Conservation (phyloP, 345 rosid genomes). For the Gossypium thurberi region DNA sequence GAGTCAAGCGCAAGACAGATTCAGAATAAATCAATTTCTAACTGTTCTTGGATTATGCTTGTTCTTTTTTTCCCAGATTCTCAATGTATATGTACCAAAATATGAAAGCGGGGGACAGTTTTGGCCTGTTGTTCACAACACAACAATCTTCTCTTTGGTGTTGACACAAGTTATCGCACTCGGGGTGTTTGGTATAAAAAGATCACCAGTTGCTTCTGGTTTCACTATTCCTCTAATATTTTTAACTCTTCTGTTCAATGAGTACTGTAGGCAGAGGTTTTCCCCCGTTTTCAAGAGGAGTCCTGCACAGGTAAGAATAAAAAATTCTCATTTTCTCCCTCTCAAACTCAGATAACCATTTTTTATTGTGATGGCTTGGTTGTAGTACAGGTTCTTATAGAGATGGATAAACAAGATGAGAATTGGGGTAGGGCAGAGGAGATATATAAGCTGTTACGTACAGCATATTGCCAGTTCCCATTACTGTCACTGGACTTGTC, state of each 20-base stretch:
- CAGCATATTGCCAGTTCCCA: constrained; percentile 64
- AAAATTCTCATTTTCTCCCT: constrained; percentile 6
- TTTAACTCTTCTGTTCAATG: constrained; percentile 66
- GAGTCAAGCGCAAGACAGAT: not conserved
- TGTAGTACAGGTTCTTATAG: constrained; percentile 46
- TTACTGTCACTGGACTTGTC: constrained; percentile 20
- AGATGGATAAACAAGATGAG: constrained; percentile 79
- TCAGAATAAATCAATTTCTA: not conserved
- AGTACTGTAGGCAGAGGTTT: constrained; percentile 77
- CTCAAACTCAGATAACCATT: not conserved
- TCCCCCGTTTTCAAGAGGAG: constrained; percentile 50
- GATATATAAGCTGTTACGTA: constrained; percentile 32
- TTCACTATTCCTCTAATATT: constrained; percentile 71
- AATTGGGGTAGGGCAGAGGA: constrained; percentile 46
- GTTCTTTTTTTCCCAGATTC: constrained; percentile 38
- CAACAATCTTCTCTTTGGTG: constrained; percentile 77
- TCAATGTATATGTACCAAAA: constrained; percentile 59
- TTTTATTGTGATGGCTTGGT: not conserved
- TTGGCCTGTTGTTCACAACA: constrained; percentile 84
- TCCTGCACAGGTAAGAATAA: constrained; percentile 51
- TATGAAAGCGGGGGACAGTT: constrained; percentile 78
- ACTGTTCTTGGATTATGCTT: not conserved
- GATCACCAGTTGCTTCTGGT: constrained; percentile 59
- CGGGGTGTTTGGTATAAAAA: constrained; percentile 75
- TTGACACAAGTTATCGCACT: constrained; percentile 77